A percentile compares a stretch with the other conserved stretches of the same genome.
phyloP scores from a whole-genome alignment of 768 basidiomycete genomes.

The Termitomyces sp. region DNA sequence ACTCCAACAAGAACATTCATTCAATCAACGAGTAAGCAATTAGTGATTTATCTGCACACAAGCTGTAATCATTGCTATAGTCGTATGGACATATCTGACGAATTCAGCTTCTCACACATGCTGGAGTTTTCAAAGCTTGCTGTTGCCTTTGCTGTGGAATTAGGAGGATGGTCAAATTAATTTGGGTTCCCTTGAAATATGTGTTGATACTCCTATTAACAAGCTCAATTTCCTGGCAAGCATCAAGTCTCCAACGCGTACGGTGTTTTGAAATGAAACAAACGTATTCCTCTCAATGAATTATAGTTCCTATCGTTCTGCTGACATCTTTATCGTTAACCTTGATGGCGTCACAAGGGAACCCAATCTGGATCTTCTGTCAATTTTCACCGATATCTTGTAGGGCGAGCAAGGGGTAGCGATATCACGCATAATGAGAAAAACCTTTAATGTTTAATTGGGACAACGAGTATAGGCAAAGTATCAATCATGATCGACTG shows the following conservation, averaged over 20 bases:
- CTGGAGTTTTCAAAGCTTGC: conserved; percentile 82
- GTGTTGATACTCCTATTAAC: not conserved
- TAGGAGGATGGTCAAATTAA: conserved; percentile 38
- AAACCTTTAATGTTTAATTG: no score
- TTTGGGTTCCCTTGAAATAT: not conserved
- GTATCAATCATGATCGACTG: no score
- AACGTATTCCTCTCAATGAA: no score
- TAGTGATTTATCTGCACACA: conserved; percentile 2
- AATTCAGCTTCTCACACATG: conserved; percentile 92
- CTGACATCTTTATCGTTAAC: no score
- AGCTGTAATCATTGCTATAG: conserved; percentile 30
- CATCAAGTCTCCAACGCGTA: not conserved
- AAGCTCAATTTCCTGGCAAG: not conserved
- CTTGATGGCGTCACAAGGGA: not conserved
- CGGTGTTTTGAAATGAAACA: not conserved
- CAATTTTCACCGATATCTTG: not conserved
- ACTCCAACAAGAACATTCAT: conserved; percentile 84
- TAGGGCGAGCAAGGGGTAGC: no score
- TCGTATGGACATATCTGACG: conserved; percentile 78
- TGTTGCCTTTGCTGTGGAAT: conserved; percentile 73
- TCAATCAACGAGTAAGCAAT: conserved; percentile 68
- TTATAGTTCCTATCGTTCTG: not conserved
- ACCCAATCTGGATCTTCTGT: not conserved
- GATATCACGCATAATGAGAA: no score
- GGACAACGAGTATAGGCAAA: no score